A percentile compares a stretch with the other conserved stretches of the same genome.
Conservation (phyloP, 78 protist species). For the Polysphondylium violaceum region DNA sequence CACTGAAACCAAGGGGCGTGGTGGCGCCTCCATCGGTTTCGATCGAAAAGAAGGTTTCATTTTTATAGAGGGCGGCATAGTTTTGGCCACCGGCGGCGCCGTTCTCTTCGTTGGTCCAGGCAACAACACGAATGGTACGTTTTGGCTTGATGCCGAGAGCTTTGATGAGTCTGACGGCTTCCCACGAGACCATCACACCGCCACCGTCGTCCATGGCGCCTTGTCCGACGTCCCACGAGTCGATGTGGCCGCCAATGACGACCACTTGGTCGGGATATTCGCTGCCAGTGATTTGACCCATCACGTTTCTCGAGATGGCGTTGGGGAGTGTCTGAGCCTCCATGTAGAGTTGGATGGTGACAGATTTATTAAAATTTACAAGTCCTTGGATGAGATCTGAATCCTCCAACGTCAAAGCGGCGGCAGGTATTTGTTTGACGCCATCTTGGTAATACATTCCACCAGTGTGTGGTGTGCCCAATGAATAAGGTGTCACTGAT, state of each 20-base stretch:
- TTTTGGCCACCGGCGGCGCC: slow-evolving; percentile 83
- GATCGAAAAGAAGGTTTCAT: slow-evolving; percentile 68
- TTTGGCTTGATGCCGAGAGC: slow-evolving; percentile 75
- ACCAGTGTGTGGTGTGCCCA: slow-evolving; percentile 91
- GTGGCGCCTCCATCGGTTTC: slow-evolving; percentile 87
- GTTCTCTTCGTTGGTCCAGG: slow-evolving; percentile 86
- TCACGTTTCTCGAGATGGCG: slow-evolving; percentile 71
- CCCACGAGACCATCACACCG: slow-evolving; percentile 82
- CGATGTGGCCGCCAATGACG: slow-evolving; percentile 87
- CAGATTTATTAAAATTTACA: slow-evolving; percentile 11
- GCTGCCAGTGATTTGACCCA: slow-evolving; percentile 85
- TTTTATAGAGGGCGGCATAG: slow-evolving; percentile 25
- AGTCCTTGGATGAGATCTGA: slow-evolving; percentile 84
- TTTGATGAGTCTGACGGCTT: slow-evolving; percentile 68
- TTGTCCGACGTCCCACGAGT: slow-evolving; percentile 90
- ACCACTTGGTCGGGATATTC: slow-evolving; percentile 85
- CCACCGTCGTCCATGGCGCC: slow-evolving; percentile 91
- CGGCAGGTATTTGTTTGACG: slow-evolving; percentile 73
- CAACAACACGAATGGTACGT: slow-evolving; percentile 86
- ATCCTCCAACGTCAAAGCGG: slow-evolving; percentile 88
- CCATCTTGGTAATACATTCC: slow-evolving; percentile 47
- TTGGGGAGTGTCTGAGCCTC: slow-evolving; percentile 43
- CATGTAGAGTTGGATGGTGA: slow-evolving; percentile 71
- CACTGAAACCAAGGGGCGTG: slow-evolving; percentile 54
- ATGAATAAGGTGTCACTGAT: slow-evolving; percentile 80